phyloP scores from a whole-genome alignment of 2,329 filamentous ascomycete species.

The Eutypa lata region DNA sequence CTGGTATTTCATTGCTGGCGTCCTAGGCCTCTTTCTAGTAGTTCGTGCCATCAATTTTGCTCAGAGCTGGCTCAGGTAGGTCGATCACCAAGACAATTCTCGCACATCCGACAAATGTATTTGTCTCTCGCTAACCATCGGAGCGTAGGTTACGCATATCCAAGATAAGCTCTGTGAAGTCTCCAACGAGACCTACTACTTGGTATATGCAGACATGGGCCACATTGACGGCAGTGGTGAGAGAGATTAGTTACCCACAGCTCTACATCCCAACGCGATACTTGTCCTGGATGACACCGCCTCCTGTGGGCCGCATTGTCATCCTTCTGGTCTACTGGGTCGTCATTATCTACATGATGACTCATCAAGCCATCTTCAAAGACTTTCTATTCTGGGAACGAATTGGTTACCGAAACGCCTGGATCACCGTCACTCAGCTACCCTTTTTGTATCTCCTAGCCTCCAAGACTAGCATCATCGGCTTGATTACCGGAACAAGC shows the following conservation, averaged over 20 bases:
- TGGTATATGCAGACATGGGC: slow-evolving; percentile 50
- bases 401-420: slow-evolving; percentile 65
- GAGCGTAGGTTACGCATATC: slow-evolving; percentile 44
- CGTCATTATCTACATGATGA: slow-evolving; percentile 57
- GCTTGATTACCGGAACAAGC: slow-evolving; percentile 57
- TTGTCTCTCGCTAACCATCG: background rate
- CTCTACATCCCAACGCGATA: slow-evolving; percentile 43
- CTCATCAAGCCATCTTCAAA: slow-evolving; percentile 41
- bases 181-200: slow-evolving; percentile 51
- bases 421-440: slow-evolving; percentile 63
- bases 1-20: slow-evolving; percentile 56
- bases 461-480: slow-evolving; percentile 58
- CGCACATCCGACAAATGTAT: too few relatives aligned
- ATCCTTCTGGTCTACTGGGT: slow-evolving; percentile 56
- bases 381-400: slow-evolving; percentile 61
- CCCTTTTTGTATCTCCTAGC: slow-evolving; percentile 62
- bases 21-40: slow-evolving; percentile 39
- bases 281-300: slow-evolving; percentile 56
- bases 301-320: slow-evolving; percentile 54
- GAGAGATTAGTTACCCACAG: slow-evolving; percentile 57
- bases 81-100: background rate
- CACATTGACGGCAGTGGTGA: slow-evolving; percentile 53
- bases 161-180: slow-evolving; percentile 39
- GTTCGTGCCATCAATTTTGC: slow-evolving; percentile 42
- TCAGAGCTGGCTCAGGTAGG: slow-evolving; percentile 41